Evolutionary conservation across 75 land plant genomes (phyloP), one percentile per base, ranked within the genome.

Genomic region (Adiantum capillusveneris): DNA sequence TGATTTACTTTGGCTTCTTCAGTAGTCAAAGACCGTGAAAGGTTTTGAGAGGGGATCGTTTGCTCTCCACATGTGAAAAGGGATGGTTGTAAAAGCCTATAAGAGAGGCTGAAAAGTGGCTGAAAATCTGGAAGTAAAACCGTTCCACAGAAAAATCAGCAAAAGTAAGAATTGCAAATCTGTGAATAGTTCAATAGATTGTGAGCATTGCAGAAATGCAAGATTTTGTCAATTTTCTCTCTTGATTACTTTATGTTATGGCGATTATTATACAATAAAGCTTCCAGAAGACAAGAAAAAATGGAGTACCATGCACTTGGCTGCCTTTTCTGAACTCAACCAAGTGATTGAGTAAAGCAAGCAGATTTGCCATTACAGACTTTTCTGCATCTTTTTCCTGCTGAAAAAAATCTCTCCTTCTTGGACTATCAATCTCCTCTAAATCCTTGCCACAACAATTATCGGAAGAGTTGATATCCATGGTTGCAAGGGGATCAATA

Each of bases 231-330:
- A n/a, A n/a, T n/a, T n/a, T n/a, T n/a, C n/a, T n/a, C n/a, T n/a
- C n/a, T n/a, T n/a, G n/a, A n/a, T n/a, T n/a, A n/a, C n/a, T n/a
- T n/a, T n/a, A n/a, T n/a, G n/a, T n/a, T n/a, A n/a, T n/a, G n/a
- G n/a, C n/a, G n/a, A n/a, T n/a, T n/a, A n/a, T n/a, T n/a, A n/a
- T n/a, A n/a, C n/a, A n/a, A n/a, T n/a, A n/a, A n/a, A n/a, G n/a
- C n/a, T n/a, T n/a, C n/a, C n/a, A n/a, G n/a, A n/a, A n/a, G n/a
- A n/a, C n/a, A n/a, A n/a, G n/a, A n/a, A n/a, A n/a, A n/a, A n/a
- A n/a, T n/a, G n/a, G n/a, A n/a, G n/a, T 55, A 85, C 96, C 88
- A 74, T 48, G 67, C 30, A 73, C 53, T 52, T 65, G 75, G 9
- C 54, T 44, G 9, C 74, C 72, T 28, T 59, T 67, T 22, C 55